Percentiles rank a stretch among this genome's conserved stretches.
phyloP scores from a whole-genome alignment of 345 rosid species.

The Hypericum androsaemum region DNA sequence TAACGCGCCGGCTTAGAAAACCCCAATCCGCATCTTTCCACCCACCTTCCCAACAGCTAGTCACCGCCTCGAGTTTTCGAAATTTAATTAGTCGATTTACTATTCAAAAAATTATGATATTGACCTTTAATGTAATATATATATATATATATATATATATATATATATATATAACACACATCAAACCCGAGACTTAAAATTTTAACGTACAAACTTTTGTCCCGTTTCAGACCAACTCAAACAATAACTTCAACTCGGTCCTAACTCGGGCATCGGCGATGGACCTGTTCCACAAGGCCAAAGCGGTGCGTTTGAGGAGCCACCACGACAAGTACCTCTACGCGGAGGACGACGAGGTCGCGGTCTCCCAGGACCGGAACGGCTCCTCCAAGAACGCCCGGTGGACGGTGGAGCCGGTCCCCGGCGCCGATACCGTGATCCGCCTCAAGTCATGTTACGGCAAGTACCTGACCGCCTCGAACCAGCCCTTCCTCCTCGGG shows the following conservation, averaged over 20 bases:
- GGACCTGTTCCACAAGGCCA: conserved; percentile 14
- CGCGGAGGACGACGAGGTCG: conserved; percentile 21
- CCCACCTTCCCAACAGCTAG: too few species aligned
- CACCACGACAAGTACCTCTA: conserved; percentile 28
- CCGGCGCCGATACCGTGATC: conserved; percentile 15
- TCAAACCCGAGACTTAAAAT: too few species aligned
- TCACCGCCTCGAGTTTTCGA: too few species aligned
- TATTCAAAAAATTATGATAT: too few species aligned
- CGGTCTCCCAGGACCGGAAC: conserved; percentile 21
- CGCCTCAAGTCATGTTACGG: conserved; percentile 24
- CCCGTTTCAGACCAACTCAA: not conserved
- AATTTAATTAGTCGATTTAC: too few species aligned
- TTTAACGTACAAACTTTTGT: not conserved
- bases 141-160: too few species aligned
- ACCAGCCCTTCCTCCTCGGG: conserved; percentile 25
- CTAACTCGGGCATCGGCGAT: not conserved
- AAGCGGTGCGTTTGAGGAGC: conserved; percentile 24
- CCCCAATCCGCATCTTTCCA: too few species aligned
- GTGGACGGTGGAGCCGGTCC: conserved; percentile 16
- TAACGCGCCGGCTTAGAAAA: too few species aligned
- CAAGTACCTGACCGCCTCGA: conserved; percentile 25
- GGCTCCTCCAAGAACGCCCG: conserved; percentile 23
- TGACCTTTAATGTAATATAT: too few species aligned
- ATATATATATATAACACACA: too few species aligned
- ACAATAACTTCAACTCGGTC: conserved; percentile 1